Evolutionary conservation across 805 yeast species (phyloP), one percentile per base, ranked within the genome.

Genomic region (Millerago galiae): DNA sequence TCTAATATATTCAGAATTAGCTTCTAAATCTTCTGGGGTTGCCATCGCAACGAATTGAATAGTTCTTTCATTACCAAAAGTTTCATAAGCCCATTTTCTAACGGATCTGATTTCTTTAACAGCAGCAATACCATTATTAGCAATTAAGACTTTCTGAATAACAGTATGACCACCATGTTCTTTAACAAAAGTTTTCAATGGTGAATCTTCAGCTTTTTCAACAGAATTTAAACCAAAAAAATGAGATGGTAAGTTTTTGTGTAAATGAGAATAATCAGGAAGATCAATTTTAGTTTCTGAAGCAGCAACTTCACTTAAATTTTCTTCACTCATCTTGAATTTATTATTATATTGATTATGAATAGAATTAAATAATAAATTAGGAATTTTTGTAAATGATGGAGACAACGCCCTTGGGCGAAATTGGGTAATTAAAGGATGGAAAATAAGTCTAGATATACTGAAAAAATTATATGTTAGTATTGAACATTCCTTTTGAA

Each of bases 61-160:
- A 43, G 95, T 88, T 60, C 85, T 77, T 65, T 93, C 98, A 60
- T 95, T 82, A 49, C 96, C 96, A 68, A 93, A 93, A n/a, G 97
- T 89, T 65, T 93, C 98, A 66, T 93, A 93, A 21, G 99, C 90
- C 99, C 99, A 93, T 73, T 91, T 93, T 68, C 99, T 80, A 35
- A 93, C 90, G 9, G 96, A 87, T 58, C 99, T 77, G 63, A 93
- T 95, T 70, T 93, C 98, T 65, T 93, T 93, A 46, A 93, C 99
- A 37, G 99, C 99, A 15, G 95, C 99, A 63, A 93, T 95, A 78
- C 99, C 99, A 62, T 93, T 93, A 67, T 95, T 95, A 46, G 99
- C 98, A 58, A 93, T 93, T 52, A 93, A 74, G 30, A 93, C 83
- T 55, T 80, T 83, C 42, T 83, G 75, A 56, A 93, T 88, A 37